A percentile compares a stretch with the other conserved stretches of the same genome.
phyloP scores from a whole-genome alignment of 2,329 filamentous ascomycete genomes.

The Trichoderma sp. region DNA sequence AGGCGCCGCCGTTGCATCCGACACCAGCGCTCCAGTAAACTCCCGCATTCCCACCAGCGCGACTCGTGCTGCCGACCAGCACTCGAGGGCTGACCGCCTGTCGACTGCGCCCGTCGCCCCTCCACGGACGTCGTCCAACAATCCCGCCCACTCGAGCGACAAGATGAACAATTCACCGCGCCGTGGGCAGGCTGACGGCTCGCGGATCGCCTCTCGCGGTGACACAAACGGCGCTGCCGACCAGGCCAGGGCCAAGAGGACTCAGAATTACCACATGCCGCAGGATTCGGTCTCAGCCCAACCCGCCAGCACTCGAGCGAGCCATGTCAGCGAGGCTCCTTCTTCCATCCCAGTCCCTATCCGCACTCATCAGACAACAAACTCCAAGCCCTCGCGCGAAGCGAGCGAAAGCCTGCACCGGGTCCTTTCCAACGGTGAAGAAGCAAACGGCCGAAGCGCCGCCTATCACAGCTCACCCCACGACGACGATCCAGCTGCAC shows the following conservation, averaged over 20 bases:
- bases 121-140: slow-evolving; percentile 75
- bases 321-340: slow-evolving; percentile 36
- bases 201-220: slow-evolving; percentile 35
- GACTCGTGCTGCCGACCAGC: slow-evolving; percentile 41
- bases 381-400: slow-evolving; percentile 64
- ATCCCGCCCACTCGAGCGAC: slow-evolving; percentile 45
- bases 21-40: slow-evolving; percentile 45
- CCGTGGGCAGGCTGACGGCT: slow-evolving; percentile 37
- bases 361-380: slow-evolving; percentile 40
- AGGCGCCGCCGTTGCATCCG: slow-evolving; percentile 37
- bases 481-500: slow-evolving; percentile 42
- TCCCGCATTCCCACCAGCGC: slow-evolving; percentile 46
- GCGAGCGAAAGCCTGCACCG: slow-evolving; percentile 76
- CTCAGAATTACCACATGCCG: slow-evolving; percentile 25
- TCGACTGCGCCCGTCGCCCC: slow-evolving; percentile 69
- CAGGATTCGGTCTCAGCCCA: slow-evolving; percentile 40
- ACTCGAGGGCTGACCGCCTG: slow-evolving; percentile 49
- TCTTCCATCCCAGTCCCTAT: slow-evolving; percentile 38
- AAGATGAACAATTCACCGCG: slow-evolving; percentile 43
- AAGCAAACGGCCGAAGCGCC: slow-evolving; percentile 30
- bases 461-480: slow-evolving; percentile 28
- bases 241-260: slow-evolving; percentile 32
- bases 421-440: slow-evolving; percentile 50
- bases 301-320: slow-evolving; percentile 40
- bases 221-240: slow-evolving; percentile 31